Percentiles rank a stretch among this genome's conserved stretches.
These are phyloP conservation scores for Leucocoprinus sp. DNA, from an alignment of 768 basidiomycete genomes.

Conservation along the genomic window DNA sequence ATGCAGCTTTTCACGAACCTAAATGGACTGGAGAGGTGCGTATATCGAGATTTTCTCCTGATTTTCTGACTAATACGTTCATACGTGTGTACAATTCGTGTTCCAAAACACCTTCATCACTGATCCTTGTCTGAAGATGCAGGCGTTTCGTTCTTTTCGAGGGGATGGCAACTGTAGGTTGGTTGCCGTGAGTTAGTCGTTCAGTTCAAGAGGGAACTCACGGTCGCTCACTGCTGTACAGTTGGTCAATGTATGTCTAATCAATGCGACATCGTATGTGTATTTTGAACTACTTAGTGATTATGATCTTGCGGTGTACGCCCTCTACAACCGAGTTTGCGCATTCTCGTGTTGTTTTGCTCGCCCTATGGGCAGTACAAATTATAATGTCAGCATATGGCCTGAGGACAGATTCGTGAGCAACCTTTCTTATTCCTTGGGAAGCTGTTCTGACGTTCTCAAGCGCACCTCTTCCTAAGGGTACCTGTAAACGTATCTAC, in stretches of 20 bases:
- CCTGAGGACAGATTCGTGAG: conserved; percentile 18
- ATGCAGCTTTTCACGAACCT: conserved; percentile 19
- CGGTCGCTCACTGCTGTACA: not conserved
- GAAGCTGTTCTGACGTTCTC: not conserved
- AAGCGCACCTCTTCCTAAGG: conserved; percentile 20
- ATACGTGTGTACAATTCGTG: not conserved
- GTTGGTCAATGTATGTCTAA: conserved; percentile 15
- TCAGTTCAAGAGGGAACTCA: no score
- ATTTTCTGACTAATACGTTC: not conserved
- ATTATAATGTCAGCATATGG: conserved; percentile 19
- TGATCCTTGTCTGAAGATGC: conserved; percentile 14
- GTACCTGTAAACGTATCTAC: conserved; percentile 17
- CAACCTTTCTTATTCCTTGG: not conserved
- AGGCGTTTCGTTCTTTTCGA: conserved; percentile 22
- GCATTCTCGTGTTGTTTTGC: conserved; percentile 16
- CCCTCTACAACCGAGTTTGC: conserved; percentile 19
- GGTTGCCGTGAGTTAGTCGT: conserved; percentile 12
- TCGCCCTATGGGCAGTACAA: conserved; percentile 19
- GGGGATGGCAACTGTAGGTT: conserved; percentile 20
- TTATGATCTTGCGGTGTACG: conserved; percentile 27
- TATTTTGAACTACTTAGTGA: conserved; percentile 13
- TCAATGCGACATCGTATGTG: no score
- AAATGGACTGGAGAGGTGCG: conserved; percentile 17
- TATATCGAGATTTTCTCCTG: not conserved
- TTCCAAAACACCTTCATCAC: not conserved